Percentiles rank a stretch among this genome's conserved stretches.
Conservation (phyloP, 257 asterid genomes). For the Solanum infundibuliforme region DNA sequence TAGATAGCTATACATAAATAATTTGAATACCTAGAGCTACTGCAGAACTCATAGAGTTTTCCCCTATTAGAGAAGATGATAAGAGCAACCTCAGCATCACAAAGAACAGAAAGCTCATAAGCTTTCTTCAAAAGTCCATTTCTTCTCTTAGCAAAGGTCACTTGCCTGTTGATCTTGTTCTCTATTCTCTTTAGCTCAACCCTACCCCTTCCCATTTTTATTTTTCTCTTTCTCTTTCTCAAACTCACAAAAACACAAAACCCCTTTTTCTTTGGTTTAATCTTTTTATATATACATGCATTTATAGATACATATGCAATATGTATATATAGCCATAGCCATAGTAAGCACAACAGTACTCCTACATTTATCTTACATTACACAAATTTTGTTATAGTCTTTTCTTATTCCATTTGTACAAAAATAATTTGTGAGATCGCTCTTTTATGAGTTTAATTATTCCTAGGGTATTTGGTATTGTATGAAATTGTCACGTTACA, state of each 20-base stretch:
- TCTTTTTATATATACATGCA: slow-evolving; percentile 13
- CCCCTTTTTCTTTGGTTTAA: not conserved
- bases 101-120: slow-evolving; percentile 11
- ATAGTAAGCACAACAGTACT: not conserved
- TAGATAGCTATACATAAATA: not conserved
- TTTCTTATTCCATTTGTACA: too few relatives aligned
- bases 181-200: slow-evolving; percentile 15
- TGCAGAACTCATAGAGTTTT: slow-evolving; percentile 9
- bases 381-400: not conserved
- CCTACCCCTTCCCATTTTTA: slow-evolving; percentile 11
- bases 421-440: too few relatives aligned
- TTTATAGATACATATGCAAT: slow-evolving; percentile 5
- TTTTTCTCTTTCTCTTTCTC: not conserved
- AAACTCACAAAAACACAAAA: not conserved
- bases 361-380: not conserved
- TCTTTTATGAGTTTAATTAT: not conserved
- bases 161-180: slow-evolving; percentile 9
- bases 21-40: slow-evolving; percentile 7
- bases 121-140: slow-evolving; percentile 14
- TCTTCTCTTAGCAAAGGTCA: slow-evolving; percentile 10
- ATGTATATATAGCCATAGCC: slow-evolving; percentile 17
- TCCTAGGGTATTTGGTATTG: not conserved
- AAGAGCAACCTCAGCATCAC: slow-evolving; percentile 13
- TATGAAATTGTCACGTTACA: not conserved
- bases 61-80: slow-evolving; percentile 14